Conservation (phyloP, 352 stramenopile genomes). For the Phytopythium aichiense region DNA sequence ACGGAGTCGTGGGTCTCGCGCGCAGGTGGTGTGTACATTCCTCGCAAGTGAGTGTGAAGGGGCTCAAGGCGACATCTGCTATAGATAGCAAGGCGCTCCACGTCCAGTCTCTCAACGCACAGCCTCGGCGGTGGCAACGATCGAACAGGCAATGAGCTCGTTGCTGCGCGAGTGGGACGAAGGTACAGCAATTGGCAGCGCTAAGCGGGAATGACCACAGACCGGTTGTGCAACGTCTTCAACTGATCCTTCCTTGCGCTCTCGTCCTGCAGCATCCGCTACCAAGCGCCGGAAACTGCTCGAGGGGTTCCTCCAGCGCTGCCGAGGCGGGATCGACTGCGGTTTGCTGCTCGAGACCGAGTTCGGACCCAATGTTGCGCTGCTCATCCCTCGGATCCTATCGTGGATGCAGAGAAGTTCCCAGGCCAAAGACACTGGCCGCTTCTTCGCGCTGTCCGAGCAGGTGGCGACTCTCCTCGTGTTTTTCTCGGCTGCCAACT, state of each 20-base stretch:
- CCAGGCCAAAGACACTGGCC: background rate
- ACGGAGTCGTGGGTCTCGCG: conserved; percentile 70
- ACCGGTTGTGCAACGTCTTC: background rate
- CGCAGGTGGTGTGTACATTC: conserved; percentile 76
- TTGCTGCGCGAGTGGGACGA: conserved; percentile 1
- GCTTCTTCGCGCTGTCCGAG: conserved; percentile 29
- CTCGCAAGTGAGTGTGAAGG: conserved; percentile 24
- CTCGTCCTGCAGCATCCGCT: conserved; percentile 28
- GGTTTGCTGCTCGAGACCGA: conserved; percentile 30
- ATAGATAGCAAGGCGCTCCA: conserved; percentile 2
- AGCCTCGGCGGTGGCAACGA: background rate
- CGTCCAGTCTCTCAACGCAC: background rate
- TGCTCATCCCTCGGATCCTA: conserved; percentile 59
- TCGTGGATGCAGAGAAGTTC: conserved; percentile 63
- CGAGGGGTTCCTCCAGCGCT: conserved; percentile 40
- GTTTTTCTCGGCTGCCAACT: conserved; percentile 38
- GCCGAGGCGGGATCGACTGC: conserved; percentile 15
- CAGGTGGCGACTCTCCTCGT: conserved; percentile 47
- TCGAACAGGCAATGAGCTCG: background rate
- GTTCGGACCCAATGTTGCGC: conserved; percentile 37
- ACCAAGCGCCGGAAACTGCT: conserved; percentile 50
- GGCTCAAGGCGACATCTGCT: background rate
- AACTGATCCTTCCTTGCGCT: background rate
- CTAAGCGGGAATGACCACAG: background rate
- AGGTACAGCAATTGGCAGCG: background rate